Evolutionary conservation across 257 asterid genomes (phyloP).

Genomic region (Solanum tacnaense): DNA sequence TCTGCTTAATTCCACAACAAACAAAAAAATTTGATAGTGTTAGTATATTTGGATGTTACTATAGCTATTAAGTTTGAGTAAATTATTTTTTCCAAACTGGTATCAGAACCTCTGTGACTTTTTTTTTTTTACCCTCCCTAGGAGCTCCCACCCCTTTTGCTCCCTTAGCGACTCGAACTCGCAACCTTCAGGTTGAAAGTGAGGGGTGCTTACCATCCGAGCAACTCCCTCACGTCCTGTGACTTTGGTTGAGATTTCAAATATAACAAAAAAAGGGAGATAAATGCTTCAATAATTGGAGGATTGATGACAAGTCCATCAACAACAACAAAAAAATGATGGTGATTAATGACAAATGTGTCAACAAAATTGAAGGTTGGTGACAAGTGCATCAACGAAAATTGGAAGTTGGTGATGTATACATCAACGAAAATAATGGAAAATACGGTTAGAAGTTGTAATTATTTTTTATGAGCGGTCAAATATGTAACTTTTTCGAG

Average conservation of each 20-base stretch:
- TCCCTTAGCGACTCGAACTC: too few species aligned
- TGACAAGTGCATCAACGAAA: neutral
- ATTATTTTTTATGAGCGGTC: neutral
- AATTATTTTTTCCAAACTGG: neutral
- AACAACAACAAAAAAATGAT: too few species aligned
- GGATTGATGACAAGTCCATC: too few species aligned
- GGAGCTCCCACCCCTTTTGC: too few species aligned
- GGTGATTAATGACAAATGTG: too few species aligned
- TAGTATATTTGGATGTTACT: neutral
- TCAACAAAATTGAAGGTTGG: neutral
- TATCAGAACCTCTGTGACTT: neutral
- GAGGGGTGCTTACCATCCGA: too few species aligned
- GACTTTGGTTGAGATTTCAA: neutral
- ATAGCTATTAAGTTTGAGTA: neutral
- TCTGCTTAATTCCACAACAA: conserved; percentile 19
- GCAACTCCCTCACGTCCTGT: too few species aligned
- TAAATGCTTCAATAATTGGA: too few species aligned
- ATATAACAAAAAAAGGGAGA: too few species aligned
- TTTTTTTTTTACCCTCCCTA: too few species aligned
- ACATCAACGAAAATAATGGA: neutral
- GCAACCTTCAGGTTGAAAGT: too few species aligned
- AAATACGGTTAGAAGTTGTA: neutral
- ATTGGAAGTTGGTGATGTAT: neutral
- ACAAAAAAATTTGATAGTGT: neutral
- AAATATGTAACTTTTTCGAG: neutral